Conservation (phyloP, 805 yeast species). For the Lipomyces kockii region DNA sequence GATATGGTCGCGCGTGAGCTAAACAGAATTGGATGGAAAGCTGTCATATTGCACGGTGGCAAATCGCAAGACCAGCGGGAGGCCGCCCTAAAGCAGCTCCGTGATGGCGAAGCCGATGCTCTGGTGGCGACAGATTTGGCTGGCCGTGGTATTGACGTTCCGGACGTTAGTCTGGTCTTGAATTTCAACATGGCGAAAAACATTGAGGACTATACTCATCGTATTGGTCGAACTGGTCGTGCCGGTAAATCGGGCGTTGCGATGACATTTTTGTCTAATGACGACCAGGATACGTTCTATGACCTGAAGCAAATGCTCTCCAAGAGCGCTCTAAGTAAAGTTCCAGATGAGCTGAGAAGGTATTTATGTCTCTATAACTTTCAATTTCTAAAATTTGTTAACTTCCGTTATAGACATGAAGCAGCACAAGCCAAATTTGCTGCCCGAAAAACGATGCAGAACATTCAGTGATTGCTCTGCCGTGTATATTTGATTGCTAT, state of each 20-base stretch:
- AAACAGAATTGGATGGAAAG: constrained; percentile 51
- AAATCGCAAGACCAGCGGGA: constrained; percentile 87
- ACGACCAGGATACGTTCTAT: constrained; percentile 56
- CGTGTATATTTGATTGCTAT: background rate
- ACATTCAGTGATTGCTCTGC: background rate
- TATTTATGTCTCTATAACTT: constrained; percentile 8
- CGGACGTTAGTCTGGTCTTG: constrained; percentile 79
- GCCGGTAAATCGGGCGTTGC: constrained; percentile 85
- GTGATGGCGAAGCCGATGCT: constrained; percentile 59
- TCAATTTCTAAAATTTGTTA: background rate
- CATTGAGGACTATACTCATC: constrained; percentile 84
- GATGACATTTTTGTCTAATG: constrained; percentile 67
- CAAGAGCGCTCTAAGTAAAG: constrained; percentile 48
- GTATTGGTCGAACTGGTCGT: constrained; percentile 96
- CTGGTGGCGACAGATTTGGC: constrained; percentile 94
- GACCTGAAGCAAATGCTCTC: constrained; percentile 57
- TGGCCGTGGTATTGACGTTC: constrained; percentile 94
- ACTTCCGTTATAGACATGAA: constrained; percentile 19
- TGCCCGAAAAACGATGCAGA: constrained; percentile 18
- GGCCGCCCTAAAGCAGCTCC: constrained; percentile 64
- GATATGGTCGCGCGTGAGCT: constrained; percentile 66
- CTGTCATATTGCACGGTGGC: constrained; percentile 81
- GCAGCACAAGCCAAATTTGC: constrained; percentile 22
- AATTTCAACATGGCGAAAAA: constrained; percentile 82
- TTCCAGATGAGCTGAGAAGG: constrained; percentile 50